phyloP scores from a whole-genome alignment of 768 basidiomycete genomes.

The Termitomyces sp. region DNA sequence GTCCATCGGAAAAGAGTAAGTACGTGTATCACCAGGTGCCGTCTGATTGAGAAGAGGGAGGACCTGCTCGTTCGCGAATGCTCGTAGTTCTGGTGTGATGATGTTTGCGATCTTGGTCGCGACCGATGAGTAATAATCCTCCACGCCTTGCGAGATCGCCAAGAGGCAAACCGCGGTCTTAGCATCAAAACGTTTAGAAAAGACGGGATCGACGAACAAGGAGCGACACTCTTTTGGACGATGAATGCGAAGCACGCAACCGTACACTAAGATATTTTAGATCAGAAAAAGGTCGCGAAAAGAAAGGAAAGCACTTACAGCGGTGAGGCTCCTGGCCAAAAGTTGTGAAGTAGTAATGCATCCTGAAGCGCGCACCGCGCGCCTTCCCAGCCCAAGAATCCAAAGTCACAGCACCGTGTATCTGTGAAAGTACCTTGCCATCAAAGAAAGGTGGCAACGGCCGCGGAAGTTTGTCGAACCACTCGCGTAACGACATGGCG shows the following conservation, averaged over 20 bases:
- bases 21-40: background rate
- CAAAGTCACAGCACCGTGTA: constrained; percentile 54
- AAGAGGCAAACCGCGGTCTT: constrained; percentile 64
- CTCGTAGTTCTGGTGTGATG: background rate
- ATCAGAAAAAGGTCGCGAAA: background rate
- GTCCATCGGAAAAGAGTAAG: background rate
- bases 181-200: constrained; percentile 60
- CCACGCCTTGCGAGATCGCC: constrained; percentile 62
- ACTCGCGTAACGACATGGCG: constrained; percentile 45
- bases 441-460: constrained; percentile 57
- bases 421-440: constrained; percentile 41
- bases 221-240: constrained; percentile 49
- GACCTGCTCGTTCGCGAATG: background rate
- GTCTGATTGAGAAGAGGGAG: background rate
- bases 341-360: constrained; percentile 37
- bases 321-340: constrained; percentile 30
- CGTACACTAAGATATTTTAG: constrained; percentile 19
- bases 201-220: constrained; percentile 62
- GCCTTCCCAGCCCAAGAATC: constrained; percentile 49
- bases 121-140: constrained; percentile 49
- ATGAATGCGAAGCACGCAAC: constrained; percentile 58
- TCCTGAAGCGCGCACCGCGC: constrained; percentile 42
- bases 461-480: constrained; percentile 62
- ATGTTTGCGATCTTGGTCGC: constrained; percentile 9
- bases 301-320: constrained; percentile 31